Percentiles rank a stretch among this genome's conserved stretches.
These are phyloP conservation scores for Chaetomium strumarium DNA, from an alignment of 2,329 filamentous ascomycete species.

Conservation along the genomic window DNA sequence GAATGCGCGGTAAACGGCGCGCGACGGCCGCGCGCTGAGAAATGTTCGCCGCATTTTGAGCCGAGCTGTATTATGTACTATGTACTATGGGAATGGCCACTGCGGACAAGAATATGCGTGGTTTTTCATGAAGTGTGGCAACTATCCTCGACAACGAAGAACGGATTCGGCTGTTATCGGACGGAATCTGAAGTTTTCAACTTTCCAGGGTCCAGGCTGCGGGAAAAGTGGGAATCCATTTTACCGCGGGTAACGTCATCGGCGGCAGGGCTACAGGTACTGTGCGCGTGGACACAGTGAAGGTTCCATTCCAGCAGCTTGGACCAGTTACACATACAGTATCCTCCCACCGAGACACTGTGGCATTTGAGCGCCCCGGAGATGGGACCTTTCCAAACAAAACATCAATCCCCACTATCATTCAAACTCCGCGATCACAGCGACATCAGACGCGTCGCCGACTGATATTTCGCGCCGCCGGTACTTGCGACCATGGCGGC, in stretches of 20 bases:
- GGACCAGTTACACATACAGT: neutral
- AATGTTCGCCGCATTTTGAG: constrained; percentile 23
- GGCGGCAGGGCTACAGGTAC: too few species aligned
- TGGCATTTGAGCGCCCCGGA: neutral
- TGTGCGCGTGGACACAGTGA: too few species aligned
- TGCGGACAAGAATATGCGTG: neutral
- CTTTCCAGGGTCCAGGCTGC: neutral
- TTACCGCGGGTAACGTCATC: too few species aligned
- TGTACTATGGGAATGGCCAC: neutral
- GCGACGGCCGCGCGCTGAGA: constrained; percentile 19
- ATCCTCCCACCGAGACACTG: neutral
- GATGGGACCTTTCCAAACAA: constrained; percentile 10
- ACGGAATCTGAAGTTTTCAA: constrained; percentile 16
- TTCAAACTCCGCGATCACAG: neutral
- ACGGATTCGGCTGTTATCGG: constrained; percentile 11
- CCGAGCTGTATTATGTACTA: neutral
- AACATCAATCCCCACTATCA: constrained; percentile 10
- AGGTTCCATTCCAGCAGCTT: too few species aligned
- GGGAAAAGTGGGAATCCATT: neutral
- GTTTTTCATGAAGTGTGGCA: neutral
- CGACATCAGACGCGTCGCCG: constrained; percentile 19
- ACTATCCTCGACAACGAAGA: neutral
- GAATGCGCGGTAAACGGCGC: constrained; percentile 18
- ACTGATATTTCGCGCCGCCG: neutral
- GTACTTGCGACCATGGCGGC: constrained; percentile 15